Evolutionary conservation across 495 filamentous ascomycete species (phyloP), one percentile per base, ranked within the genome.

Genomic region (Penicillium maclennaniae): DNA sequence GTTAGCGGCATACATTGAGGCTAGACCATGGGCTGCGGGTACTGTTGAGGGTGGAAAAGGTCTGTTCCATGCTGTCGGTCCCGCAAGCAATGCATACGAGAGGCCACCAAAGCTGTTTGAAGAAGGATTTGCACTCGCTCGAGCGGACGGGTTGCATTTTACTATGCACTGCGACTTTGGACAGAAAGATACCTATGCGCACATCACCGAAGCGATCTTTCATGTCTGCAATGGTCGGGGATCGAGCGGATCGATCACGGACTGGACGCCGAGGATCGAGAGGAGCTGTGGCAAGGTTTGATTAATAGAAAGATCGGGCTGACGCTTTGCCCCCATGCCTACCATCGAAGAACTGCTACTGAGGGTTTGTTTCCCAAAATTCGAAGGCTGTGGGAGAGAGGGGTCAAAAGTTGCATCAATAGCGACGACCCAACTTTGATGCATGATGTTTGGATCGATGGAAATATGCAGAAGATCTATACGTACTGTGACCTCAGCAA

Each of bases 141-240:
- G 56, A 17, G 52, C 55, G 12, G 71, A 72, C 44, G 73, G 72
- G 0, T 53, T 75, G 38, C 66, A 66, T 39, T 51, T 75, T 12
- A 75, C 73, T 4, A 67, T 67, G 65, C 73, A 76, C 45, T 76
- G 73, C 54, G 73, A 76, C 42, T 71, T 74, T 38, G 73, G 68
- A 28, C 67, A 74, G 51, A 65, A 69, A 45, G 69, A 74, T 49
- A 69, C 70, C 3, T 58, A 62, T 42, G 62, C 61, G 17, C 72
- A 76, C 54, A 63, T 76, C 17, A 47, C 40, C 6, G 60, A 75
- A 46, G 68, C 65, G 12, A 63, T 72, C 7, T 68, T 64, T 34
- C 48, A 56, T 31, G 63, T 75, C 2, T 62, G 65, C 43, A 60
- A 31, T 16, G 63, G 65, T 0, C 10, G n/a, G 14, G 67, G 66